phyloP scores from a whole-genome alignment of 805 yeast species.

The Pichia kluyveri region DNA sequence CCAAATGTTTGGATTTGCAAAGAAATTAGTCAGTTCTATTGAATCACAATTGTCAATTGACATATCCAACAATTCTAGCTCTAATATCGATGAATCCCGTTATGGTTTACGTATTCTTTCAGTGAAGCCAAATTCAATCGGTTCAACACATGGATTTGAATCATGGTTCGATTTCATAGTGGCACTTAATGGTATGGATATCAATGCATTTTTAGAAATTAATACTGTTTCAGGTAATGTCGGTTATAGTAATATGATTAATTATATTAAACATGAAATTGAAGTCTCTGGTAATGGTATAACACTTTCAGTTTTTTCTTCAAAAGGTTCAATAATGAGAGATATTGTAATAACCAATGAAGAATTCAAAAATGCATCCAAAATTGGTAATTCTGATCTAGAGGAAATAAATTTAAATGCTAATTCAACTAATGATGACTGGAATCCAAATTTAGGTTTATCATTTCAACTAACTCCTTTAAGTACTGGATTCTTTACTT shows the following conservation, averaged over 20 bases:
- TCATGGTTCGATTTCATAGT: constrained; percentile 83
- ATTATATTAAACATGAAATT: constrained; percentile 21
- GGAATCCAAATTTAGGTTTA: constrained; percentile 41
- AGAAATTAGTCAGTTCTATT: constrained; percentile 46
- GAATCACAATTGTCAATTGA: constrained; percentile 28
- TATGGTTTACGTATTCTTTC: constrained; percentile 53
- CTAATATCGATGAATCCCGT: constrained; percentile 7
- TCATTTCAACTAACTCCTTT: constrained; percentile 72
- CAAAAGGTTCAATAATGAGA: constrained; percentile 66
- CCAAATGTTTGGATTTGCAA: constrained; percentile 54
- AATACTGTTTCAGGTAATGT: constrained; percentile 12
- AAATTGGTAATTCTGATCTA: constrained; percentile 8
- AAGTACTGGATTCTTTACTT: constrained; percentile 68
- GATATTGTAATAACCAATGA: constrained; percentile 28
- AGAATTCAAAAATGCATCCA: constrained; percentile 12
- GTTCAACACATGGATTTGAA: constrained; percentile 51
- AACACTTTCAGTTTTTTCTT: constrained; percentile 67
- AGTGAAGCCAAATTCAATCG: constrained; percentile 38
- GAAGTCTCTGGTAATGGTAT: constrained; percentile 24
- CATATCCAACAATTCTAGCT: constrained; percentile 14
- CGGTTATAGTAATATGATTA: constrained; percentile 15
- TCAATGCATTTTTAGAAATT: constrained; percentile 21
- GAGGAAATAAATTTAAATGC: constrained; percentile 21
- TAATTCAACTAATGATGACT: background rate
- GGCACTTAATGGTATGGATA: constrained; percentile 56